These are phyloP conservation scores for Geosmithia putterillii DNA, from an alignment of 2,329 filamentous ascomycete genomes.

Conservation along the genomic window DNA sequence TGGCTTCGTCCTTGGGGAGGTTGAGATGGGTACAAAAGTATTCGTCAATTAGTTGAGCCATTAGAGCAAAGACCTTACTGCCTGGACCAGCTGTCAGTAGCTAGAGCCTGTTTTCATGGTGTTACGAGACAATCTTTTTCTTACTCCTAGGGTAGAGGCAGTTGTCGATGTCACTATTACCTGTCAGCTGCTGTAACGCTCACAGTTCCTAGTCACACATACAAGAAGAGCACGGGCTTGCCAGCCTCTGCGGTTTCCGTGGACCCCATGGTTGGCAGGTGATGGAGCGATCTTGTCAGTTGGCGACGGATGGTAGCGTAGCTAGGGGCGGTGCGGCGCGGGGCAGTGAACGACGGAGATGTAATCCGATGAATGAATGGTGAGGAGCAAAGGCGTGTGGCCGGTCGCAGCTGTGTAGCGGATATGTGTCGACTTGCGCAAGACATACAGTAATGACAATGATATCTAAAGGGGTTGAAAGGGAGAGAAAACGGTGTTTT, in stretches of 20 bases:
- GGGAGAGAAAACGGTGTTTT: neutral
- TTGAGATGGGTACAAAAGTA: constrained; percentile 59
- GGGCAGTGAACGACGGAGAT: neutral
- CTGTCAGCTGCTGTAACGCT: neutral
- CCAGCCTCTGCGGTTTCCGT: neutral
- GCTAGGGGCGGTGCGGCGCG: too few relatives aligned
- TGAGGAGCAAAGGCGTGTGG: neutral
- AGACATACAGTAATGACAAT: neutral
- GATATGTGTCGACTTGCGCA: neutral
- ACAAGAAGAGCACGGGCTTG: constrained; percentile 33
- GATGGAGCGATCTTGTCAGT: neutral
- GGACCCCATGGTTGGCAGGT: neutral
- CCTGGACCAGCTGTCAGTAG: constrained; percentile 27
- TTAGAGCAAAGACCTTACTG: constrained; percentile 74
- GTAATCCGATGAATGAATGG: neutral
- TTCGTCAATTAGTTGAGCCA: constrained; percentile 68
- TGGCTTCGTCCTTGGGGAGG: constrained; percentile 66
- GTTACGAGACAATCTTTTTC: constrained; percentile 11
- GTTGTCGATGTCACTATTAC: constrained; percentile 86
- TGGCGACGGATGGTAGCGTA: too few relatives aligned
- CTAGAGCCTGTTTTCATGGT: neutral
- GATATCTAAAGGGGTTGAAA: neutral
- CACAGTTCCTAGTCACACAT: constrained; percentile 3
- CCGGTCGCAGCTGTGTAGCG: neutral
- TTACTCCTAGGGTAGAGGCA: constrained; percentile 85